phyloP scores from a whole-genome alignment of 352 stramenopile species.

The Phytophthora sansomeana region DNA sequence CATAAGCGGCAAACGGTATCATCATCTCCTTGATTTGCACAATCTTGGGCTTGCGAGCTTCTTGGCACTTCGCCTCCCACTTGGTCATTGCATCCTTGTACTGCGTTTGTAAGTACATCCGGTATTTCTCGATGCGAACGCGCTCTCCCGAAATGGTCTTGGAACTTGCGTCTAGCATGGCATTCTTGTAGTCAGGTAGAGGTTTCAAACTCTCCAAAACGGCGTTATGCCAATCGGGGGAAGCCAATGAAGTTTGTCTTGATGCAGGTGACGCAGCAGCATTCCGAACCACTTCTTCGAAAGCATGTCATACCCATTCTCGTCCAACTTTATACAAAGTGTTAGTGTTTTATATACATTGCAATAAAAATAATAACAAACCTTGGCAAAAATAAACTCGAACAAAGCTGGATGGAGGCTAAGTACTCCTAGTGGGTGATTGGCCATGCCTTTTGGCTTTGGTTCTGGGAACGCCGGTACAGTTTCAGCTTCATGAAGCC shows the following conservation, averaged over 20 bases:
- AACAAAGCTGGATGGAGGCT: not conserved
- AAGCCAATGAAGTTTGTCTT: not conserved
- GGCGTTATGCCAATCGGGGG: too few species aligned
- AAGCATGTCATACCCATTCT: not conserved
- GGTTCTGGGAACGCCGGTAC: not conserved
- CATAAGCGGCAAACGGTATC: constrained; percentile 2
- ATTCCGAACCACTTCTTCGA: not conserved
- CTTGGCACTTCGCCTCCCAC: not conserved
- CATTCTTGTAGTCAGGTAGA: not conserved
- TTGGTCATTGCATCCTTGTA: not conserved
- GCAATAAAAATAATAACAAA: not conserved
- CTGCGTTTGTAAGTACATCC: not conserved
- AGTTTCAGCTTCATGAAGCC: too few species aligned
- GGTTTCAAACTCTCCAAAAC: not conserved
- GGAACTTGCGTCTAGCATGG: not conserved
- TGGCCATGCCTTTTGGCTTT: not conserved
- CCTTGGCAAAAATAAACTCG: not conserved
- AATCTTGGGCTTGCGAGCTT: not conserved
- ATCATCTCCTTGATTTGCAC: too few species aligned
- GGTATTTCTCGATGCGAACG: not conserved
- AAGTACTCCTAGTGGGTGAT: not conserved
- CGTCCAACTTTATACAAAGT: not conserved
- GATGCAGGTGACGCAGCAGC: not conserved
- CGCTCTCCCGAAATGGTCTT: not conserved
- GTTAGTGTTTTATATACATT: not conserved